phyloP scores from a whole-genome alignment of 164 flowering plant species.

The grape (Vitis vinifera) region DNA sequence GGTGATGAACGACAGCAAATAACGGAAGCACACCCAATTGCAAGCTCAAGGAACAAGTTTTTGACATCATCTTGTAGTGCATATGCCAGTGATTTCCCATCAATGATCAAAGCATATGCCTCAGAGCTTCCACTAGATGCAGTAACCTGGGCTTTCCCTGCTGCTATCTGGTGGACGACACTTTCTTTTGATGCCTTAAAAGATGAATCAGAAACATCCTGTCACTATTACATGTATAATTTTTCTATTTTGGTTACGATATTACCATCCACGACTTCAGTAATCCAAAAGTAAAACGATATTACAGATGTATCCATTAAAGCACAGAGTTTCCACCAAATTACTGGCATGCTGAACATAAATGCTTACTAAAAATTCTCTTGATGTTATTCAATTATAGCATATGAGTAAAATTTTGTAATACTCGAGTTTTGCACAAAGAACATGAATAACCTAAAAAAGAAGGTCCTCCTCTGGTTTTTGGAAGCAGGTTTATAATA shows the following conservation, averaged over 20 bases:
- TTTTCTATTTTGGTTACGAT: background rate
- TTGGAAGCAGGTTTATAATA: too few species aligned
- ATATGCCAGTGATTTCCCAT: slow-evolving; percentile 89
- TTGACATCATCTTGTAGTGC: slow-evolving; percentile 75
- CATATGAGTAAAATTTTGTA: too few species aligned
- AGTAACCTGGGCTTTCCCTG: slow-evolving; percentile 45
- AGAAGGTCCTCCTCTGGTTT: too few species aligned
- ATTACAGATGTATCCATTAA: too few species aligned
- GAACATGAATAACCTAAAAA: too few species aligned
- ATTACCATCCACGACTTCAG: too few species aligned
- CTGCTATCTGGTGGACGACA: slow-evolving; percentile 55
- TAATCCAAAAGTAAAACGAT: too few species aligned
- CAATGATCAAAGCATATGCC: slow-evolving; percentile 89
- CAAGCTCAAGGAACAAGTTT: slow-evolving; percentile 66
- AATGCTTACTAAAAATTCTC: too few species aligned
- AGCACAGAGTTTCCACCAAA: too few species aligned
- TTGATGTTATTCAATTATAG: too few species aligned
- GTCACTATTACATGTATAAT: slow-evolving; percentile 4
- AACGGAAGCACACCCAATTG: slow-evolving; percentile 85
- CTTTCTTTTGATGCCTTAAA: slow-evolving; percentile 74
- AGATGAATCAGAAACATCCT: slow-evolving; percentile 10
- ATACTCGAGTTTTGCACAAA: too few species aligned
- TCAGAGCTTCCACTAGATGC: slow-evolving; percentile 45
- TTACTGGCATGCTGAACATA: too few species aligned
- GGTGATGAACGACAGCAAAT: slow-evolving; percentile 99